Percentiles rank a stretch among this genome's conserved stretches.
Evolutionary conservation across 768 basidiomycete species (phyloP).

Genomic region (Lactifluus echinatus): DNA sequence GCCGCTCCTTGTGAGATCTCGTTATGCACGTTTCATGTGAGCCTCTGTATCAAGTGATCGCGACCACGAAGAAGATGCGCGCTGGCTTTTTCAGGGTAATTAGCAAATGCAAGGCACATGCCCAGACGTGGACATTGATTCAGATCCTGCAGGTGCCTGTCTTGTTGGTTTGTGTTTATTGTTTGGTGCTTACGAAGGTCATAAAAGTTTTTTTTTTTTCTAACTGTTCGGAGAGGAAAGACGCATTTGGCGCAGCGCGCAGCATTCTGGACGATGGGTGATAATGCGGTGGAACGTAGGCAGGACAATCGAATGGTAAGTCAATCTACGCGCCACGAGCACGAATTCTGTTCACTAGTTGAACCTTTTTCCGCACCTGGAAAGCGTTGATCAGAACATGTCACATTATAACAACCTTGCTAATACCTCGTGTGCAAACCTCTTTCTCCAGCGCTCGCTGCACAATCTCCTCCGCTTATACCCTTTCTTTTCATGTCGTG

Average conservation of each 20-base stretch:
- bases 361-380: conserved; percentile 80
- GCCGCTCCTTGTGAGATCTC: conserved; percentile 8
- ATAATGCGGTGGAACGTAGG: conserved; percentile 1
- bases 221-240: background rate
- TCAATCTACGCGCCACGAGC: conserved; percentile 53
- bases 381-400: conserved; percentile 20
- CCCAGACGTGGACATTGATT: background rate
- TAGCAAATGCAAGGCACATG: conserved; percentile 7
- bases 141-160: background rate
- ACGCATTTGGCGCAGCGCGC: conserved; percentile 6
- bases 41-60: conserved; percentile 15
- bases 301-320: conserved; percentile 3
- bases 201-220: conserved; percentile 2
- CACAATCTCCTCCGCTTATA: conserved; percentile 64
- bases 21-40: conserved; percentile 11
- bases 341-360: conserved; percentile 71
- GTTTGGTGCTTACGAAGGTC: conserved; percentile 1
- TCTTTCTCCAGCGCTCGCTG: conserved; percentile 71
- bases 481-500: conserved; percentile 78
- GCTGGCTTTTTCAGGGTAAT: conserved; percentile 14
- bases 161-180: background rate
- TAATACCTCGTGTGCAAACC: conserved; percentile 70
- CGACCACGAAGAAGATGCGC: conserved; percentile 15
- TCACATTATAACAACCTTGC: conserved; percentile 10
- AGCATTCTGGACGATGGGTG: conserved; percentile 3